These are phyloP conservation scores for Sextonia rubra DNA, from an alignment of 164 flowering plant species.

Conservation along the genomic window DNA sequence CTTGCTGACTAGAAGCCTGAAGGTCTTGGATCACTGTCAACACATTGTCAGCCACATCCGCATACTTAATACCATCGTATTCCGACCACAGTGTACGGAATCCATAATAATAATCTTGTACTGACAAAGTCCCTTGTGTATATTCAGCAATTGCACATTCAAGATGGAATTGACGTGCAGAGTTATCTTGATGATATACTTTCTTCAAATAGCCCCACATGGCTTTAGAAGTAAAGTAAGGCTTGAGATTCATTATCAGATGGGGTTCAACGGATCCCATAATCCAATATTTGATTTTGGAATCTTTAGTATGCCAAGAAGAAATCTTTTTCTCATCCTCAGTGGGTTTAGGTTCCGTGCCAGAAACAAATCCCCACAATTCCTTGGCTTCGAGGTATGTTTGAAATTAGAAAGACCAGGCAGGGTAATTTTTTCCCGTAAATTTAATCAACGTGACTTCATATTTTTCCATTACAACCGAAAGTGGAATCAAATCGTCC, in stretches of 20 bases:
- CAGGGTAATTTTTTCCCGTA: background rate
- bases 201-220: background rate
- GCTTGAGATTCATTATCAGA: background rate
- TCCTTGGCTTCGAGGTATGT: too few species aligned
- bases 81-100: background rate
- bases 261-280: background rate
- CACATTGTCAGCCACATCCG: background rate
- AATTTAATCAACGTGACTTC: background rate
- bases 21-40: background rate
- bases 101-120: background rate
- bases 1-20: background rate
- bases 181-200: background rate
- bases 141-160: background rate
- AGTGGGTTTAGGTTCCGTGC: background rate
- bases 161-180: background rate
- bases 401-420: too few species aligned
- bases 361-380: too few species aligned
- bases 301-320: background rate
- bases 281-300: background rate
- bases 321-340: background rate
- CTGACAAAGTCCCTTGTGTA: background rate
- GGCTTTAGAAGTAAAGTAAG: background rate
- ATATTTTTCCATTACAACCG: too few species aligned
- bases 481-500: too few species aligned
- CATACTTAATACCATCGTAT: background rate